A percentile compares a stretch with the other conserved stretches of the same genome.
Conservation (phyloP, 768 basidiomycete species). For the Hortiboletus flavorubellus region DNA sequence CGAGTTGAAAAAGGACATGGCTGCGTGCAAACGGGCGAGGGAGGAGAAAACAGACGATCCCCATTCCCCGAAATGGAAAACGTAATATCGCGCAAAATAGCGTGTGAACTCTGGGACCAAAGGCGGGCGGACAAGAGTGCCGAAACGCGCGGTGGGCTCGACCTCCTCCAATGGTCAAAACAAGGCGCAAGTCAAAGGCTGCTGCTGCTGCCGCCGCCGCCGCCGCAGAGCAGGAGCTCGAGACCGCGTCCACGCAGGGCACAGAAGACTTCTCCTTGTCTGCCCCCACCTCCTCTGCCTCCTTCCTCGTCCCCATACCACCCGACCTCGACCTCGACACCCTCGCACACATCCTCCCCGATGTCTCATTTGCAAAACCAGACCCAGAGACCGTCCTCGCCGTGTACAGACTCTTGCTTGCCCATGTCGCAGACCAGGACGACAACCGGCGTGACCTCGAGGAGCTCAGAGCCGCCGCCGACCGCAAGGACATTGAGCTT, state of each 20-base stretch:
- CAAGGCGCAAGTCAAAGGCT: constrained; percentile 62
- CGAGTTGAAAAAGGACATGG: constrained; percentile 83
- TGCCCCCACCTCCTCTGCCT: constrained; percentile 3
- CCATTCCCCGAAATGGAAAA: constrained; percentile 1
- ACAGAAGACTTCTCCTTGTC: constrained; percentile 35
- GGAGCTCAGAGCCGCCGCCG: constrained; percentile 60
- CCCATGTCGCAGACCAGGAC: constrained; percentile 55
- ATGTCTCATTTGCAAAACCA: constrained; percentile 51
- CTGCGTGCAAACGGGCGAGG: not conserved
- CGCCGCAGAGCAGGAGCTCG: constrained; percentile 31
- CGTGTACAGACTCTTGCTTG: constrained; percentile 59
- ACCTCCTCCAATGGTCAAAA: constrained; percentile 38
- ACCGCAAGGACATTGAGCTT: constrained; percentile 76
- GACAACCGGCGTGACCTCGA: constrained; percentile 61
- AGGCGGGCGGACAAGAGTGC: not conserved
- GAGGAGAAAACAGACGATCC: constrained; percentile 1
- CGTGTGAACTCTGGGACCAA: constrained; percentile 17
- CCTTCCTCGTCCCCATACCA: constrained; percentile 48
- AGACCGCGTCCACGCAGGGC: constrained; percentile 32
- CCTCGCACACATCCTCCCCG: constrained; percentile 60
- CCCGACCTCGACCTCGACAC: constrained; percentile 64
- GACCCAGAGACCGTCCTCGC: constrained; percentile 57
- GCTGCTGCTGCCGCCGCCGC: constrained; percentile 42
- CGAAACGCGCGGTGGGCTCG: constrained; percentile 33
- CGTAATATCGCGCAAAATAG: constrained; percentile 3